Percentiles rank a stretch among this genome's conserved stretches.
phyloP scores from a whole-genome alignment of 352 stramenopile genomes.

The Phytophthora pinifolia region DNA sequence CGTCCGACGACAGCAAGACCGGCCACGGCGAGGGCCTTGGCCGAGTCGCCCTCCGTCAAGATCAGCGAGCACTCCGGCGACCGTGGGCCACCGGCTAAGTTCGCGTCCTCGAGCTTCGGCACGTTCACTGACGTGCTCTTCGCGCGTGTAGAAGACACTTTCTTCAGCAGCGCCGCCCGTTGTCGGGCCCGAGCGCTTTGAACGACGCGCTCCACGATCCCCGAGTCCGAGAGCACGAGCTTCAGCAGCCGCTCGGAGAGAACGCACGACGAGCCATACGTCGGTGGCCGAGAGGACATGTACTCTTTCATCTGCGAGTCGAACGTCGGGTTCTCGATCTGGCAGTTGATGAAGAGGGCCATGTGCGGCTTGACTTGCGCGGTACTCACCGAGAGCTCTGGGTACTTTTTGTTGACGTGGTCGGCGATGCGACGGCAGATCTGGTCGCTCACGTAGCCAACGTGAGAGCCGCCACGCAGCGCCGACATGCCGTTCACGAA shows the following conservation, averaged over 20 bases:
- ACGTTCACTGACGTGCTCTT: conserved; percentile 88
- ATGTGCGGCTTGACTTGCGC: conserved; percentile 98
- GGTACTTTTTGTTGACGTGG: conserved; percentile 96
- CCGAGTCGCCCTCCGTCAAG: conserved; percentile 99
- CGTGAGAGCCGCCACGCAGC: conserved; percentile 95
- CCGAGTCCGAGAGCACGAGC: conserved; percentile 92
- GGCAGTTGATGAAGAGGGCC: conserved; percentile 97
- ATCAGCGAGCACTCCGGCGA: conserved; percentile 96
- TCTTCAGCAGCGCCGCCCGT: conserved; percentile 92
- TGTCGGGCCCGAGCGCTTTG: conserved; percentile 94
- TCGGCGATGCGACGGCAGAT: conserved; percentile 90
- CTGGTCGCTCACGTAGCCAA: conserved; percentile 89
- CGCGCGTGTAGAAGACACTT: conserved; percentile 69
- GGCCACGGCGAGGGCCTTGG: conserved; percentile 98
- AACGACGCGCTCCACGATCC: conserved; percentile 95
- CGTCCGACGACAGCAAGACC: conserved; percentile 97
- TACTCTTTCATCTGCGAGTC: conserved; percentile 99
- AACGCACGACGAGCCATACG: conserved; percentile 89
- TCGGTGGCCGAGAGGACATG: conserved; percentile 91
- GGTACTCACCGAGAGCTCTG: conserved; percentile 91
- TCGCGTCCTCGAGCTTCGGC: conserved; percentile 99
- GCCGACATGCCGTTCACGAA: conserved; percentile 99
- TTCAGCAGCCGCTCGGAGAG: conserved; percentile 96
- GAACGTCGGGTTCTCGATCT: conserved; percentile 99
- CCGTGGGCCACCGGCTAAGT: conserved; percentile 92